These are phyloP conservation scores for Silene uniflora DNA, from an alignment of 148 eudicot species.

Conservation along the genomic window DNA sequence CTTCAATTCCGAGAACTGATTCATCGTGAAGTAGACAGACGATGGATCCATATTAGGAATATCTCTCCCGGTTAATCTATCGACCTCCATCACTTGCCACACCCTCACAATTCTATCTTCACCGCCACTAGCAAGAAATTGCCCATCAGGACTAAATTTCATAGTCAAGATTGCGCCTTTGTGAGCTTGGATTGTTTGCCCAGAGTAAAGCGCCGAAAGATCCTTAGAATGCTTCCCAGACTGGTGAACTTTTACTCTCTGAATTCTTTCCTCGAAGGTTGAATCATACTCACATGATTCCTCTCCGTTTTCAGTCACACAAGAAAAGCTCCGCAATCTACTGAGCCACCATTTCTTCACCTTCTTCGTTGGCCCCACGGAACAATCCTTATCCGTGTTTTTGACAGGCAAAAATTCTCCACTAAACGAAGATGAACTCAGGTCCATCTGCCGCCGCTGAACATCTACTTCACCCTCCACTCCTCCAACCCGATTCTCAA, in stretches of 20 bases:
- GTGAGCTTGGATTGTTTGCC: slow-evolving; percentile 82
- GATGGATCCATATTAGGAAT: slow-evolving; percentile 74
- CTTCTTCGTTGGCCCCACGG: slow-evolving; percentile 27
- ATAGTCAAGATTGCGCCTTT: slow-evolving; percentile 75
- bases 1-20: slow-evolving; percentile 56
- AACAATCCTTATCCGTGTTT: slow-evolving; percentile 19
- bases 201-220: slow-evolving; percentile 68
- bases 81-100: slow-evolving; percentile 79
- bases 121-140: slow-evolving; percentile 78
- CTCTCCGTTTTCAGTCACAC: slow-evolving; percentile 37
- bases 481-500: slow-evolving; percentile 7
- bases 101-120: slow-evolving; percentile 79
- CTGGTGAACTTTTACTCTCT: slow-evolving; percentile 62
- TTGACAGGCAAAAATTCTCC: slow-evolving; percentile 24
- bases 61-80: slow-evolving; percentile 54
- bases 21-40: slow-evolving; percentile 68
- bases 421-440: slow-evolving; percentile 31
- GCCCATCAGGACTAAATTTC: slow-evolving; percentile 88
- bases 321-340: slow-evolving; percentile 45
- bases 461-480: slow-evolving; percentile 17
- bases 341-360: slow-evolving; percentile 54
- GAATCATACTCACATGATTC: slow-evolving; percentile 27
- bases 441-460: slow-evolving; percentile 24
- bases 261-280: slow-evolving; percentile 35
- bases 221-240: slow-evolving; percentile 58